Evolutionary conservation across 371 early-diverging fungal species (phyloP).

Genomic region (Saksenaea vasiformis): DNA sequence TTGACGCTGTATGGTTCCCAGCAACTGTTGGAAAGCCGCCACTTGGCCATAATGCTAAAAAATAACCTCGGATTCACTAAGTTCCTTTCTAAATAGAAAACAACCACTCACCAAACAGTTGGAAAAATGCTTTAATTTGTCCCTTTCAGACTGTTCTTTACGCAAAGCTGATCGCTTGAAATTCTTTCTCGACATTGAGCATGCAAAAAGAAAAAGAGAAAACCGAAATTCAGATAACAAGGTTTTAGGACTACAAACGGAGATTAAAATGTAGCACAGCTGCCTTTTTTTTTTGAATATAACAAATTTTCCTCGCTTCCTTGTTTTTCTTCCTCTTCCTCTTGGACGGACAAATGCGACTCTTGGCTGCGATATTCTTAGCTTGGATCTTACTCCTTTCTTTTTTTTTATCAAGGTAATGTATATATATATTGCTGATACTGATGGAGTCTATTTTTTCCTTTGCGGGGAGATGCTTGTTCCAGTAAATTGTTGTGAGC

Average conservation of each 20-base stretch:
- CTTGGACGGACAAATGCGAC: no score
- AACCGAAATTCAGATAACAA: slow-evolving; percentile 2
- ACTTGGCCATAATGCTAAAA: slow-evolving; percentile 30
- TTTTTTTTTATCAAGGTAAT: no score
- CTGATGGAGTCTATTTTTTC: no score
- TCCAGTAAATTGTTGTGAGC: no score
- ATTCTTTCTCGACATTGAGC: slow-evolving; percentile 20
- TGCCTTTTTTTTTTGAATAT: slow-evolving; percentile 4
- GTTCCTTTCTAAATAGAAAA: background rate
- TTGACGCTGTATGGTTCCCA: slow-evolving; percentile 22
- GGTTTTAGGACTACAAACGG: no score
- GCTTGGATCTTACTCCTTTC: no score
- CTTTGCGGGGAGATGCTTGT: no score
- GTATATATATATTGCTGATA: no score
- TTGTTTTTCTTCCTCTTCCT: no score
- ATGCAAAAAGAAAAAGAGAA: background rate
- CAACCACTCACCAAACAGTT: slow-evolving; percentile 26
- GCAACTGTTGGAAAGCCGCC: slow-evolving; percentile 27
- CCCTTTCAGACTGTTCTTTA: slow-evolving; percentile 45
- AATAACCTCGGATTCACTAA: background rate
- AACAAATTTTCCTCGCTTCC: no score
- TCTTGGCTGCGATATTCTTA: no score
- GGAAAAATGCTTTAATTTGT: slow-evolving; percentile 25
- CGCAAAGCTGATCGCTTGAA: slow-evolving; percentile 28
- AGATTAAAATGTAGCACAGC: background rate